A percentile compares a stretch with the other conserved stretches of the same genome.
Conservation (phyloP, 225 moss, liverwort and hornwort genomes). For the Polytrichum formosum region DNA sequence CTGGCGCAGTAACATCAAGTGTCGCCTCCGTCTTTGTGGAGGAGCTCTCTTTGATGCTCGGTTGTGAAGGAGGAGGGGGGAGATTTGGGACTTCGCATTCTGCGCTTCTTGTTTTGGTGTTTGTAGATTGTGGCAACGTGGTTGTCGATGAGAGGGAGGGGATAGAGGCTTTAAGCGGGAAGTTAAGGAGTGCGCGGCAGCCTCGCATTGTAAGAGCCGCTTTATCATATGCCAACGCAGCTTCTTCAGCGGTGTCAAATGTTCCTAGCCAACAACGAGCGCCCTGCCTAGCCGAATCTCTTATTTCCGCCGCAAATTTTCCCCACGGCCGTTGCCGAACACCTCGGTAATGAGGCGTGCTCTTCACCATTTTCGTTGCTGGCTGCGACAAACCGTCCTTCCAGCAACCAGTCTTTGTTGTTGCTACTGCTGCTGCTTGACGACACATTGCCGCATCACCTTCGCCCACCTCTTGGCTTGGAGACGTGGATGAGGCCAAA, state of each 20-base stretch:
- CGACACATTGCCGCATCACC: conserved; percentile 25
- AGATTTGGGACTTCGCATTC: conserved; percentile 6
- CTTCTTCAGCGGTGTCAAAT: conserved; percentile 50
- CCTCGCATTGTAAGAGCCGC: conserved; percentile 60
- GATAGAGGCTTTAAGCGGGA: conserved; percentile 31
- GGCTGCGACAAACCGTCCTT: neutral
- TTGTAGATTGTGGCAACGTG: neutral
- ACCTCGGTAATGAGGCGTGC: conserved; percentile 49
- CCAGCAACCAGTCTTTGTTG: neutral
- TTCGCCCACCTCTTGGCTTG: conserved; percentile 34
- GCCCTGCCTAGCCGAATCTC: conserved; percentile 57
- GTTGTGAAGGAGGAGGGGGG: neutral
- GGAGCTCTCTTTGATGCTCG: conserved; percentile 7
- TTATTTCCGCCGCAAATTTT: conserved; percentile 57
- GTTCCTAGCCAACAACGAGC: conserved; percentile 59
- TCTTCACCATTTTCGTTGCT: conserved; percentile 16
- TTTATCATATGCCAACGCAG: conserved; percentile 43
- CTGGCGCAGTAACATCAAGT: neutral
- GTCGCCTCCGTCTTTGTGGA: conserved; percentile 11
- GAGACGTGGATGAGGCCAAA: neutral
- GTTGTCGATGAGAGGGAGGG: conserved; percentile 7
- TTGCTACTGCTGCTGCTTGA: conserved; percentile 15
- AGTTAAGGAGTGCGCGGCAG: conserved; percentile 52
- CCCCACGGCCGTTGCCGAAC: conserved; percentile 59
- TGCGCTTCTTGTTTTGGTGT: neutral